Base-by-base conservation (phyloP, 2,329 filamentous ascomycete species). In the Colletotrichum higginsianum region DNA sequence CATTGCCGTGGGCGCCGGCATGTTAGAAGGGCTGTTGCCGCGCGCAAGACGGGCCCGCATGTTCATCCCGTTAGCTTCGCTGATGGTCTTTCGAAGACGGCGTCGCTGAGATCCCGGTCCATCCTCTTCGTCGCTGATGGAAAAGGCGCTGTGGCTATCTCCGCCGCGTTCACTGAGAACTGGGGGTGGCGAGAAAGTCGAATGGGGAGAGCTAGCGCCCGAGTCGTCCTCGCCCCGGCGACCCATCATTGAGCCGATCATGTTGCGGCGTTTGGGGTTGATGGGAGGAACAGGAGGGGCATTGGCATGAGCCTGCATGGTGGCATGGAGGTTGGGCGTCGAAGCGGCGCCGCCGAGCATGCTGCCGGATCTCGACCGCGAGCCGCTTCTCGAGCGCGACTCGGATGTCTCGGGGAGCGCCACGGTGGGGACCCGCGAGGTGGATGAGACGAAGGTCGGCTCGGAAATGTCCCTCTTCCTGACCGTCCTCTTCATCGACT, bases 261-360 rank as follows among this genome's bases (percentile, higher is more conserved):
- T 78, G 12, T 84, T 84, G 64, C 86, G 84, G 12, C 89, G 85
- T 60, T 87, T 84, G 38, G 89, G 89, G 76, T 90, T 90, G 77
- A 91, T 88, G 2, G 88, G 88, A 2, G 89, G 89, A 46, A 91
- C 70, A 2, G 88, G 88, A 2, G 88, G 88, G 2, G 81, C 83
- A 35, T 76, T 68, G 21, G 63, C 50, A 12, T 61, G 78, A 7
- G 78, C 77, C 55, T 82, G 82, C 60, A 83, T 72, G 69, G 82
- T 82, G 1, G 83, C 77, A 57, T 82, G 82, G 52, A 84, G 74
- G 69, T 83, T 82, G 1, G 83, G 80, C 7, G 81, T 81, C 15
- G 82, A 83, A 7, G 76, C 77, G 1, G 81, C 75, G 12, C 76
- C 75, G 1, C 75, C 75, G 2, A 81, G 77, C 16, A 81, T 69